Base-by-base conservation (phyloP, 495 filamentous ascomycete species). In the Penicillium malachiteum region DNA sequence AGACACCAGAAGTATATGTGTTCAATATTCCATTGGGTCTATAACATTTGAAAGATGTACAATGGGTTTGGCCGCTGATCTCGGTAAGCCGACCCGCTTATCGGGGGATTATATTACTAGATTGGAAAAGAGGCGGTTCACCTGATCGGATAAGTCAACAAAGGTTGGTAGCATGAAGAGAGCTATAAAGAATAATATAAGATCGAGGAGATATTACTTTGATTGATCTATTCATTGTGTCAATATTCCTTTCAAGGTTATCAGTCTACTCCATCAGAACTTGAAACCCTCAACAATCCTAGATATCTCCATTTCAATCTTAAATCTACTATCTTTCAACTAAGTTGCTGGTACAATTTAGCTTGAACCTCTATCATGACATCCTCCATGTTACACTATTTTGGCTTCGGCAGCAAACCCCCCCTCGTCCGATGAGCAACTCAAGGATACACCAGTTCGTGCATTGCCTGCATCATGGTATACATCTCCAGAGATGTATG, bases 391-490 rank as follows among this genome's bases (percentile, higher is more conserved):
- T 54, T 71, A 21, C 62, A 70, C 43, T 71, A 70, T 43, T 62
- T 71, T 14, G 51, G 62, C 56, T 72, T 72, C 56, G 62, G 58
- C 48, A 58, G 59, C 44, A 55, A 59, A 5, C 35, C 53, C 34
- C n/a, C 14, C 58, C 30, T 14, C 60, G 13, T 38, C 65, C 17
- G 61, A 63, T 8, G 54, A 57, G 21, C 40, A 58, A 52, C 44
- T 38, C 10, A 68, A 60, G 14, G 52, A 56, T 5, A 54, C 55
- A 0, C 63, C 65, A 1, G 60, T 70, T 9, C 67, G 69, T 17
- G 73, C 75, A n/a, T 58, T 81, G 17, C 77, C 77, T 17, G 70
- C 75, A 41, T 77, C 73, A 40, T 81, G 77, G 78, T 81, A 79
- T 54, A 74, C 66, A 13, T 72, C 72, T 3, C 58, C 64, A 9